phyloP scores from a whole-genome alignment of 192 early-diverging fungal genomes.

The Coemansia sp. region DNA sequence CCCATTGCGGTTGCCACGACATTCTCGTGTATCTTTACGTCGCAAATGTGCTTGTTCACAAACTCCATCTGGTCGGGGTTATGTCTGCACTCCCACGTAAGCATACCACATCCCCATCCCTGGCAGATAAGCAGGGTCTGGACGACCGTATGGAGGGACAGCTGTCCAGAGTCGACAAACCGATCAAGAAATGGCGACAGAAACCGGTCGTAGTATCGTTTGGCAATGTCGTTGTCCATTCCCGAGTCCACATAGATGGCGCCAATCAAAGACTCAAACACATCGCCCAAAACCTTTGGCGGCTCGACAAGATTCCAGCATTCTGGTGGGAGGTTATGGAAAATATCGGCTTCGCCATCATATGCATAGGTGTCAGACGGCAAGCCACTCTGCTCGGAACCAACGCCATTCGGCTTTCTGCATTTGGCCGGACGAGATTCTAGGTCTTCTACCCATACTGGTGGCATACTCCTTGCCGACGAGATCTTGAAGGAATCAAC shows the following conservation, averaged over 20 bases:
- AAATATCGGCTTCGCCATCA: conserved; percentile 19
- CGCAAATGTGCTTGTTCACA: conserved; percentile 29
- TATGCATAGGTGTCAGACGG: background rate
- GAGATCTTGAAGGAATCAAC: background rate
- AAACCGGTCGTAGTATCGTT: conserved; percentile 47
- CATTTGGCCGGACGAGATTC: background rate
- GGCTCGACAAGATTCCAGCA: conserved; percentile 78
- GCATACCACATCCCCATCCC: conserved; percentile 43
- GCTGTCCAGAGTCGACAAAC: conserved; percentile 52
- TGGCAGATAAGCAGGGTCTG: conserved; percentile 48
- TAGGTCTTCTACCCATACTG: background rate
- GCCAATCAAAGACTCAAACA: conserved; percentile 86
- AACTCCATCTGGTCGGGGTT: conserved; percentile 41
- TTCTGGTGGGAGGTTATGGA: conserved; percentile 56
- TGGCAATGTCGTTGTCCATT: conserved; percentile 60
- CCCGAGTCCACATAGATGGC: conserved; percentile 83
- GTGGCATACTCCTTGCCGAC: background rate
- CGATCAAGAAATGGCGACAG: conserved; percentile 48
- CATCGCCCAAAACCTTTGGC: conserved; percentile 87
- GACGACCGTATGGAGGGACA: conserved; percentile 50
- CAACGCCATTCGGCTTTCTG: background rate
- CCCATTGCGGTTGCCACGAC: conserved; percentile 21
- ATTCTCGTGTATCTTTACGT: conserved; percentile 26
- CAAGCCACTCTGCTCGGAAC: background rate
- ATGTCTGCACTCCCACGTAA: conserved; percentile 24